Evolutionary conservation across 2,329 filamentous ascomycete species (phyloP).

Genomic region (Xylaria sp.): DNA sequence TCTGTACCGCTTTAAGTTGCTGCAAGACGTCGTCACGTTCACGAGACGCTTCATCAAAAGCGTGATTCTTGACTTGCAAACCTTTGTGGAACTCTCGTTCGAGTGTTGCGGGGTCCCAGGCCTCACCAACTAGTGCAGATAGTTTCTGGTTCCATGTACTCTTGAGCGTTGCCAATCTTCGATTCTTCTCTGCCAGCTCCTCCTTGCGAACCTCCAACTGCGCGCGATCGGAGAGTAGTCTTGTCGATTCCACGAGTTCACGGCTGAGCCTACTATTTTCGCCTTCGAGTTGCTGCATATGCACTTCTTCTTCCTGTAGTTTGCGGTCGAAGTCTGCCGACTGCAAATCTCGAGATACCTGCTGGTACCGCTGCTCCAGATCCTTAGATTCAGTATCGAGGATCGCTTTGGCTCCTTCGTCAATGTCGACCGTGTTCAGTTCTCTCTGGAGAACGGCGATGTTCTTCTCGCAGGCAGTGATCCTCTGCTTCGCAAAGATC

Average conservation of each 20-base stretch:
- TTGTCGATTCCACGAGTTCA: conserved; percentile 87
- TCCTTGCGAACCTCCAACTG: conserved; percentile 85
- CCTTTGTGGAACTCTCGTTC: conserved; percentile 75
- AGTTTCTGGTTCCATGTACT: conserved; percentile 79
- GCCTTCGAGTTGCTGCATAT: conserved; percentile 75
- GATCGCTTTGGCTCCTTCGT: conserved; percentile 84
- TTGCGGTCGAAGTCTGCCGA: conserved; percentile 75
- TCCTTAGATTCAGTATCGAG: conserved; percentile 80
- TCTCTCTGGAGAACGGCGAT: conserved; percentile 72
- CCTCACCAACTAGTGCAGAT: conserved; percentile 67
- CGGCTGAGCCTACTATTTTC: conserved; percentile 76
- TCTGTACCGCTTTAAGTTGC: conserved; percentile 81
- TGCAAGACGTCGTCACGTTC: conserved; percentile 76
- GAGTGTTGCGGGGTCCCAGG: conserved; percentile 76
- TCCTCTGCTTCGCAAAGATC: conserved; percentile 76
- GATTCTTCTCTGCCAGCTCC: conserved; percentile 77
- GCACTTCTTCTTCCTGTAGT: conserved; percentile 71
- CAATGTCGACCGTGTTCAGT: conserved; percentile 77
- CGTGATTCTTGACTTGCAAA: conserved; percentile 65
- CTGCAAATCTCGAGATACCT: conserved; percentile 71
- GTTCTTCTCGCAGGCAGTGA: conserved; percentile 77
- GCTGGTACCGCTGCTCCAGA: conserved; percentile 69
- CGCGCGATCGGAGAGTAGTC: conserved; percentile 82
- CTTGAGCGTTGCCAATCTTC: conserved; percentile 79
- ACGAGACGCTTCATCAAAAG: conserved; percentile 72